Conservation (phyloP, 2,329 filamentous ascomycete genomes). For the Cercospora berteroae region DNA sequence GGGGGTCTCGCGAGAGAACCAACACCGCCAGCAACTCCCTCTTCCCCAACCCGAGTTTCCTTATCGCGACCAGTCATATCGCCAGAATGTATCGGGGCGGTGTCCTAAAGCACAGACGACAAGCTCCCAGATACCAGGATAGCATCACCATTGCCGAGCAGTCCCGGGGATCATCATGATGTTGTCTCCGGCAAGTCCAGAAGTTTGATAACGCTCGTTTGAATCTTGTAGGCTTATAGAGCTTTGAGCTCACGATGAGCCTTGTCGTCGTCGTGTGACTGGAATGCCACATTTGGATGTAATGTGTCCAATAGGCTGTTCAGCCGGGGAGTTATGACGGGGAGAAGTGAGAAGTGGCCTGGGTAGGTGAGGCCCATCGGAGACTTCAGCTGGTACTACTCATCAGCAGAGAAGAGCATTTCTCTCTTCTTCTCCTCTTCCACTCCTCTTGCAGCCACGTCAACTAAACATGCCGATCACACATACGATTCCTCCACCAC, state of each 20-base stretch:
- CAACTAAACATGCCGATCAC: neutral
- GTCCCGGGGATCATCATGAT: neutral
- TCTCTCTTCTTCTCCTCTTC: neutral
- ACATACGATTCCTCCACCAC: conserved; percentile 2
- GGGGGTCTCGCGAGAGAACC: neutral
- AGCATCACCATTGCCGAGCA: neutral
- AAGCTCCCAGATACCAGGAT: neutral
- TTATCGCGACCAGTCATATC: neutral
- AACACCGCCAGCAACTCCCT: neutral
- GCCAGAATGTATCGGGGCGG: neutral
- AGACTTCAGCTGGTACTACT: neutral
- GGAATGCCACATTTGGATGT: neutral
- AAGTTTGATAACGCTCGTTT: neutral
- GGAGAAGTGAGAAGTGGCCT: neutral
- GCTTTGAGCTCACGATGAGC: neutral
- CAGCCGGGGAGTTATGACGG: neutral
- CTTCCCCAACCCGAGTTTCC: neutral
- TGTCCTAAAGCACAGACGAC: neutral
- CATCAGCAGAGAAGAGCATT: neutral
- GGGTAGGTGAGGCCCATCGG: neutral
- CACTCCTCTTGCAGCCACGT: neutral
- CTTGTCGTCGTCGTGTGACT: neutral
- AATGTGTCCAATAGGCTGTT: neutral
- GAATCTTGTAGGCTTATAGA: neutral
- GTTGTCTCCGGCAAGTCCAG: neutral